Percentiles rank a stretch among this genome's conserved stretches.
Conservation (phyloP, 2,329 filamentous ascomycete species). For the Sporothrix protearum region DNA sequence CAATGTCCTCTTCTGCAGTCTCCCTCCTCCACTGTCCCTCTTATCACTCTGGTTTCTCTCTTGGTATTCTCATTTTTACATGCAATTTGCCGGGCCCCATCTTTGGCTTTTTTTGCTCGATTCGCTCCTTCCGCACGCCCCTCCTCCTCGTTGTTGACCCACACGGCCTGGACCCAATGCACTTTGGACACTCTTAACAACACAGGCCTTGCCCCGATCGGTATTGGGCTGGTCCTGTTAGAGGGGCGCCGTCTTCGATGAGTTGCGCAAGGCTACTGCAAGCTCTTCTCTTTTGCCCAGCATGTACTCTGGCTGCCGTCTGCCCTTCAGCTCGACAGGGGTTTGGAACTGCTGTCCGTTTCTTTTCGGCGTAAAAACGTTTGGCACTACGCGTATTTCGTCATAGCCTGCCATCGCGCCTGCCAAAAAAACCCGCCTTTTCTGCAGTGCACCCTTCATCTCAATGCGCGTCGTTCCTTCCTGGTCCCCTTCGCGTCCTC, state of each 20-base stretch:
- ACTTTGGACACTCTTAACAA: background rate
- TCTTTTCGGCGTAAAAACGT: background rate
- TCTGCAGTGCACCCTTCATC: background rate
- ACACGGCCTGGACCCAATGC: background rate
- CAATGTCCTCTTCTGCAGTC: background rate
- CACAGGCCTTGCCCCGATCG: slow-evolving; percentile 4
- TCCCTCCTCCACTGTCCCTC: background rate
- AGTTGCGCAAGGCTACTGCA: background rate
- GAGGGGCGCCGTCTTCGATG: background rate
- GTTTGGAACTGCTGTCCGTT: background rate
- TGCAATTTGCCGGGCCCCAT: slow-evolving; percentile 17
- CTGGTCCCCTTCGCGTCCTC: background rate
- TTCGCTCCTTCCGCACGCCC: slow-evolving; percentile 9
- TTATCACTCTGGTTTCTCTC: background rate
- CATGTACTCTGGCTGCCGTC: background rate
- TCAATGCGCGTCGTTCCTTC: slow-evolving; percentile 3
- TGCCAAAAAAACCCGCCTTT: background rate
- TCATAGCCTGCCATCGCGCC: slow-evolving; percentile 11
- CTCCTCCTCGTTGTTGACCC: slow-evolving; percentile 1
- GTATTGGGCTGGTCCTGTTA: background rate
- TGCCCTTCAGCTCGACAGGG: slow-evolving; percentile 17
- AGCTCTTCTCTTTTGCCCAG: background rate
- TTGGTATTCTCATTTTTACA: background rate
- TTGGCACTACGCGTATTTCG: slow-evolving; percentile 9
- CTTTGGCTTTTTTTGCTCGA: background rate